Evolutionary conservation across 2,329 filamentous ascomycete species (phyloP).

Genomic region (Arthrobotrys sphaeroides): DNA sequence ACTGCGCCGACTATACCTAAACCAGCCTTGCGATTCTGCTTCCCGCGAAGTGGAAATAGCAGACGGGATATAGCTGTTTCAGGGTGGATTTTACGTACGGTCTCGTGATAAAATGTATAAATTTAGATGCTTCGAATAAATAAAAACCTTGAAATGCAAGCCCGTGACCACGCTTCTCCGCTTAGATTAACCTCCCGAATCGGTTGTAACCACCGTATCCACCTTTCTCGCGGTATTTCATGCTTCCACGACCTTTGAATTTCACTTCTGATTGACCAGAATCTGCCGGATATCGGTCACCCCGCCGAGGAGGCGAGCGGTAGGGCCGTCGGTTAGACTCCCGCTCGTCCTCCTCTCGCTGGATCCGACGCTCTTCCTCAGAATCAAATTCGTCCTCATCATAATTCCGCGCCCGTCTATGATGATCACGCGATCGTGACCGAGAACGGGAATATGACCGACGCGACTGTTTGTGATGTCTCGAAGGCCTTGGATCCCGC

Average conservation of each 20-base stretch:
- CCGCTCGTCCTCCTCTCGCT: constrained; percentile 42
- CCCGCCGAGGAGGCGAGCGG: constrained; percentile 26
- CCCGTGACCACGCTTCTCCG: constrained; percentile 2
- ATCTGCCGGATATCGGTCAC: constrained; percentile 24
- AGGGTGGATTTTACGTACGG: constrained; percentile 3
- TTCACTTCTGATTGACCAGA: constrained; percentile 53
- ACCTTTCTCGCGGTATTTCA: constrained; percentile 57
- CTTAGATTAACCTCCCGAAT: constrained; percentile 45
- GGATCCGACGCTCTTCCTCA: constrained; percentile 44
- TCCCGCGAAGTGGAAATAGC: neutral
- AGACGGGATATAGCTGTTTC: neutral
- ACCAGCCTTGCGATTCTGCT: neutral
- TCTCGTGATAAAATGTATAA: constrained; percentile 12
- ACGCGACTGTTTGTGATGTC: constrained; percentile 29
- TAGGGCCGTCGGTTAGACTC: constrained; percentile 23
- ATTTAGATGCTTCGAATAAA: constrained; percentile 10
- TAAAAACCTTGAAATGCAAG: constrained; percentile 2
- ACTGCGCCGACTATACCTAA: neutral
- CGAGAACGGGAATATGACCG: constrained; percentile 41
- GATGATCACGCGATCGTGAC: constrained; percentile 32
- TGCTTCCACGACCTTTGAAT: constrained; percentile 57
- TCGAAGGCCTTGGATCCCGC: constrained; percentile 20
- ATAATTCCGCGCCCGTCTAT: constrained; percentile 15
- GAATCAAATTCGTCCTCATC: constrained; percentile 40
- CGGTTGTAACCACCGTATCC: constrained; percentile 52